Percentiles rank a stretch among this genome's conserved stretches.
Evolutionary conservation across 768 basidiomycete genomes (phyloP).

Genomic region (Suillus hirtellus): DNA sequence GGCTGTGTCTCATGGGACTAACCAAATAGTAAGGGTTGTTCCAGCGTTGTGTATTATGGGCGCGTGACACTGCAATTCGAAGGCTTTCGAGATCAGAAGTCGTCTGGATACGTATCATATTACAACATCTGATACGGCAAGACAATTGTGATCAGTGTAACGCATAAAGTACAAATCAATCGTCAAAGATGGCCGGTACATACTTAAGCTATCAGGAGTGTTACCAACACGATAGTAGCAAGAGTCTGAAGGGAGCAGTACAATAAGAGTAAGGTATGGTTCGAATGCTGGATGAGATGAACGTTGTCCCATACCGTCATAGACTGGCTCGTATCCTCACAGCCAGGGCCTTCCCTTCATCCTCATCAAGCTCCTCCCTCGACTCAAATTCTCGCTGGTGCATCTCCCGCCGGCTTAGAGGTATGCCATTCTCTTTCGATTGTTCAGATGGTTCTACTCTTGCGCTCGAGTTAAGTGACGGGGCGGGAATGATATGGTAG

Average conservation of each 20-base stretch:
- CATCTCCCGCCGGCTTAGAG: conserved; percentile 52
- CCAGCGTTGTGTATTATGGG: not conserved
- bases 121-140: not conserved
- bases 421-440: conserved; percentile 15
- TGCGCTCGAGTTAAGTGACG: conserved; percentile 36
- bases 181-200: not conserved
- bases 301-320: conserved; percentile 20
- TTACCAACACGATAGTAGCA: not conserved
- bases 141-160: not conserved
- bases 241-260: not conserved
- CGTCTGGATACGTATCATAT: not conserved
- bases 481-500: conserved; percentile 77
- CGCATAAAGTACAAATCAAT: not conserved
- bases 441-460: conserved; percentile 1
- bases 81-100: not conserved
- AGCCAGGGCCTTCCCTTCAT: conserved; percentile 49
- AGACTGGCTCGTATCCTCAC: conserved; percentile 45
- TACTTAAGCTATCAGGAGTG: not conserved
- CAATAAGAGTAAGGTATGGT: not conserved
- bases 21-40: not conserved
- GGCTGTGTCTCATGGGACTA: not conserved
- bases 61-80: not conserved
- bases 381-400: conserved; percentile 59
- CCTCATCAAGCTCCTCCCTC: conserved; percentile 59
- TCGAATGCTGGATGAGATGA: not conserved